Conservation (phyloP, 1,284 basidiomycete genomes). For the Phellopilus nigrolimitatus region DNA sequence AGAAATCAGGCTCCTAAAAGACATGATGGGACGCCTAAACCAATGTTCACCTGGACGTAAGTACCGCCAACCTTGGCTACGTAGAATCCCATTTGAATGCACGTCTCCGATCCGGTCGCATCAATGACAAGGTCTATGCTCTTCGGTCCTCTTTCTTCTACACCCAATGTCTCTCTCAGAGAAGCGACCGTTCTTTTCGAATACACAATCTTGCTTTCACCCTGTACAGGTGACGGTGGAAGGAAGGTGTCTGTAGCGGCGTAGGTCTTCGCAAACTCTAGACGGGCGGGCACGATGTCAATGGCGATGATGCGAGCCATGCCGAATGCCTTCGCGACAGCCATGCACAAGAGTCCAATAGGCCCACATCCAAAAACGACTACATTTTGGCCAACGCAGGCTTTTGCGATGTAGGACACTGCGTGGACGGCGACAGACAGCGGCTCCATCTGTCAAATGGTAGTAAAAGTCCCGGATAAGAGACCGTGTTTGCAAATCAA, state of each 20-base stretch:
- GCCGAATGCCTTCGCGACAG: conserved; percentile 86
- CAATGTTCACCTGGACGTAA: conserved; percentile 53
- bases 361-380: conserved; percentile 89
- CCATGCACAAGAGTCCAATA: conserved; percentile 89
- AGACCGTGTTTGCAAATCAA: background rate
- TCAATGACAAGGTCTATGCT: conserved; percentile 74
- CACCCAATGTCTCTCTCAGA: conserved; percentile 54
- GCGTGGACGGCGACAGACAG: conserved; percentile 90
- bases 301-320: conserved; percentile 78
- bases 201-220: conserved; percentile 68
- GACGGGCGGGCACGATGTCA: conserved; percentile 78
- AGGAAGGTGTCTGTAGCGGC: conserved; percentile 80
- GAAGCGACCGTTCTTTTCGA: conserved; percentile 60
- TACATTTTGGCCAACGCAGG: conserved; percentile 71
- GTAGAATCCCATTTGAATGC: conserved; percentile 76
- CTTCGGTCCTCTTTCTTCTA: conserved; percentile 53
- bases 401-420: conserved; percentile 70
- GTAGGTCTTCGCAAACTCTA: conserved; percentile 84
- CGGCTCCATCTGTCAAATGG: conserved; percentile 75
- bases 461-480: background rate
- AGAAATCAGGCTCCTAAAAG: too few relatives aligned
- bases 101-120: conserved; percentile 85
- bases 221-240: conserved; percentile 57
- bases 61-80: conserved; percentile 72
- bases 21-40: too few relatives aligned